Evolutionary conservation across 139 green algal genomes (phyloP).

Genomic region (Deuterostichococcus epilithicus): DNA sequence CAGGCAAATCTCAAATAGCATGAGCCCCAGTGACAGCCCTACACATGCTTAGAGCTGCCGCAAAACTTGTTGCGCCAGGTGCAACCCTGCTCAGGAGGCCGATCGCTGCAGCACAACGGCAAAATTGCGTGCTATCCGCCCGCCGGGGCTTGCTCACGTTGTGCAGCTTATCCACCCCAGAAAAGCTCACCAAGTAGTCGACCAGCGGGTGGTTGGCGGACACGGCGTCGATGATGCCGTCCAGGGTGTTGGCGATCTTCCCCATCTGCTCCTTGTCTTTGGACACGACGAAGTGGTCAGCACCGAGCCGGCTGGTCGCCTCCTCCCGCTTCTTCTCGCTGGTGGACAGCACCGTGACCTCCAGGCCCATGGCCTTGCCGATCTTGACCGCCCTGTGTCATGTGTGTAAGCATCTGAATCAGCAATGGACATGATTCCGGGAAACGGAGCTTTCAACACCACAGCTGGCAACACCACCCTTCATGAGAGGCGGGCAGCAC

Average conservation of each 20-base stretch:
- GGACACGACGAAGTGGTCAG: slow-evolving; percentile 60
- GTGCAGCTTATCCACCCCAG: too few relatives aligned
- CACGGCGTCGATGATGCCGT: slow-evolving; percentile 89
- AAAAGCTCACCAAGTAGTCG: slow-evolving; percentile 24
- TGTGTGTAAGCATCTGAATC: neutral
- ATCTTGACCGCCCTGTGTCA: slow-evolving; percentile 68
- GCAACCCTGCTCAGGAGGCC: too few relatives aligned
- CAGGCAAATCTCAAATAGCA: too few relatives aligned
- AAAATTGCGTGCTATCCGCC: too few relatives aligned
- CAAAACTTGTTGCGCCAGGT: too few relatives aligned
- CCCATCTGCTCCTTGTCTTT: slow-evolving; percentile 60
- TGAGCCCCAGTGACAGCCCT: too few relatives aligned
- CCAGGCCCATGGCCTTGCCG: slow-evolving; percentile 60
- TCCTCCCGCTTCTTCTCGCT: slow-evolving; percentile 61
- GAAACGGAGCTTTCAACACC: too few relatives aligned
- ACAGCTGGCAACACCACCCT: too few relatives aligned
- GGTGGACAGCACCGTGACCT: slow-evolving; percentile 72
- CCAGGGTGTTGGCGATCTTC: slow-evolving; percentile 41
- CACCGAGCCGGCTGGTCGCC: slow-evolving; percentile 53
- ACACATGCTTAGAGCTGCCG: too few relatives aligned
- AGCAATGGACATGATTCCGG: neutral
- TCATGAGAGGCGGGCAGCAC: too few relatives aligned
- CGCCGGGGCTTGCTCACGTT: too few relatives aligned
- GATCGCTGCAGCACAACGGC: too few relatives aligned
- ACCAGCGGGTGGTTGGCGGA: slow-evolving; percentile 57